phyloP scores from a whole-genome alignment of 2,329 filamentous ascomycete species.

The Teratosphaeria pseudoeucalypti region DNA sequence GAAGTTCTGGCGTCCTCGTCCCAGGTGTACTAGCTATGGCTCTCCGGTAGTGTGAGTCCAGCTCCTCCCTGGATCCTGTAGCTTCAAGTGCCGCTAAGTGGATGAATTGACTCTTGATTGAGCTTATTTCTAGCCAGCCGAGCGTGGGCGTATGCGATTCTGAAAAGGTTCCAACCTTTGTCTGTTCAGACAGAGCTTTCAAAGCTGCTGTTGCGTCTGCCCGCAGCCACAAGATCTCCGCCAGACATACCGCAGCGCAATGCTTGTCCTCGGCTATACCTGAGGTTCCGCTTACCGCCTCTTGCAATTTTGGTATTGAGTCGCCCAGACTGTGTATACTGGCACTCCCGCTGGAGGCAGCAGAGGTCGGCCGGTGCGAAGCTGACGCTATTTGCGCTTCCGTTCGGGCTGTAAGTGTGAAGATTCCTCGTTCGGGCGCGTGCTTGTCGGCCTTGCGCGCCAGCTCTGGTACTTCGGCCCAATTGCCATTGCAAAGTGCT shows the following conservation, averaged over 20 bases:
- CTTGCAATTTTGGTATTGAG: slow-evolving; percentile 30
- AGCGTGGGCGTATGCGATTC: slow-evolving; percentile 30
- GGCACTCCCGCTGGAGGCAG: slow-evolving; percentile 27
- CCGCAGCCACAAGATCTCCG: slow-evolving; percentile 76
- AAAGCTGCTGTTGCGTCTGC: slow-evolving; percentile 49
- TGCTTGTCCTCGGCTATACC: slow-evolving; percentile 45
- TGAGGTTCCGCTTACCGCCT: slow-evolving; percentile 18
- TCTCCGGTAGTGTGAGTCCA: slow-evolving; percentile 12
- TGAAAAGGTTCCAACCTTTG: slow-evolving; percentile 11
- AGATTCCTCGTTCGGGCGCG: slow-evolving; percentile 52
- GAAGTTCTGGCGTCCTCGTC: slow-evolving; percentile 19
- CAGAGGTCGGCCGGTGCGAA: slow-evolving; percentile 32
- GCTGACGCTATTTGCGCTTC: slow-evolving; percentile 38
- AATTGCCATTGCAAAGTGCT: slow-evolving; percentile 78
- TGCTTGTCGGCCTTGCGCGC: slow-evolving; percentile 92
- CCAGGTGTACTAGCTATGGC: slow-evolving; percentile 16
- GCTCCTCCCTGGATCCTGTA: slow-evolving; percentile 13
- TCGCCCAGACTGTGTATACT: slow-evolving; percentile 25
- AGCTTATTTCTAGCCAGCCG: slow-evolving; percentile 74
- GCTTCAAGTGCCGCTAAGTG: slow-evolving; percentile 19
- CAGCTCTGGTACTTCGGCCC: slow-evolving; percentile 77
- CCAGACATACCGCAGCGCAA: slow-evolving; percentile 73
- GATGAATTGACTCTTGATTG: slow-evolving; percentile 21
- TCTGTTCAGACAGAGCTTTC: slow-evolving; percentile 32
- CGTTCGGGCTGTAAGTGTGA: slow-evolving; percentile 37